Evolutionary conservation across 163 green algal genomes (phyloP).

Genomic region (Dunaliella salina): DNA sequence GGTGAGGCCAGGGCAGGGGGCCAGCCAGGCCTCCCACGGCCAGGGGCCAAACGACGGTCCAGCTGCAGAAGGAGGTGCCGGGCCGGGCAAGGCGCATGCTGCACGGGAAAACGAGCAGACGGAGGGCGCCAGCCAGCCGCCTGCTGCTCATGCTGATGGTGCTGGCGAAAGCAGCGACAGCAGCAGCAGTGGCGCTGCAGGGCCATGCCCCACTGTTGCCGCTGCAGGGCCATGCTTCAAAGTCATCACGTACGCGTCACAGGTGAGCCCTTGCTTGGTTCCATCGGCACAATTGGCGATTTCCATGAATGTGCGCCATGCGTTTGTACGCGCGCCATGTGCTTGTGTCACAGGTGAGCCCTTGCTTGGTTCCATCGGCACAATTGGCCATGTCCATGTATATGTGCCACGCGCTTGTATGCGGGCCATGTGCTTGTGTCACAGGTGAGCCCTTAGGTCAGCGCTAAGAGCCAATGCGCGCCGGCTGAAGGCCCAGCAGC

Average conservation of each 20-base stretch:
- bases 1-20: neutral
- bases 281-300: neutral
- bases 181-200: neutral
- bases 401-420: neutral
- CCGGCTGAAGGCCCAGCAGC: too few relatives aligned
- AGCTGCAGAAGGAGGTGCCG: too few relatives aligned
- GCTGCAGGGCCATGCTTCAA: neutral
- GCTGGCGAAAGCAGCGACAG: neutral
- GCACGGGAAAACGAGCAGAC: too few relatives aligned
- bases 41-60: too few relatives aligned
- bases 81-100: too few relatives aligned
- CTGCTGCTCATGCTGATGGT: neutral
- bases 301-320: neutral
- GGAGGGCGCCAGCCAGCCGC: too few relatives aligned
- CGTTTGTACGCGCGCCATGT: neutral
- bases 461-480: too few relatives aligned
- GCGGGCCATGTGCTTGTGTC: neutral
- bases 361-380: neutral
- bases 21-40: neutral
- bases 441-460: too few relatives aligned
- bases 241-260: slow-evolving; percentile 3
- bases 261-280: neutral
- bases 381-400: neutral
- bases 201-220: neutral
- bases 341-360: neutral